phyloP scores from a whole-genome alignment of 306 rosid genomes.

The Lathyrus aphaca region DNA sequence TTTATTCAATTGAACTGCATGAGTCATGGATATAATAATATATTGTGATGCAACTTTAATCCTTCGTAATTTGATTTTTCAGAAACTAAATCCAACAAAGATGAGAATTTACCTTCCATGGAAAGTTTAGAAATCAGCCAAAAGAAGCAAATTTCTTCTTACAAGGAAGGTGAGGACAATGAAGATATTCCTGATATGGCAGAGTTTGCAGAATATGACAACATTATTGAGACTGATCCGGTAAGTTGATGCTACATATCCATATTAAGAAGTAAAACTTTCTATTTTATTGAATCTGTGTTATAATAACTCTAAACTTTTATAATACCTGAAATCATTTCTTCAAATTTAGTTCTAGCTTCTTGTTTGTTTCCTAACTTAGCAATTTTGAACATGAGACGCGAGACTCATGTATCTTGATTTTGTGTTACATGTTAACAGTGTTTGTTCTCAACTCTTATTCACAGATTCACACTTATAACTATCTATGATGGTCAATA shows the following conservation, averaged over 20 bases:
- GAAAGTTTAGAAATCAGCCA: slow-evolving; percentile 78
- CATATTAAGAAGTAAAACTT: too few species aligned
- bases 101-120: slow-evolving; percentile 82
- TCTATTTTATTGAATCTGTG: too few species aligned
- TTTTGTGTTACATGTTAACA: too few species aligned
- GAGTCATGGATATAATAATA: neutral
- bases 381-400: too few species aligned
- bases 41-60: slow-evolving; percentile 2
- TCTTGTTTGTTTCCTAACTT: too few species aligned
- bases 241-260: slow-evolving; percentile 48
- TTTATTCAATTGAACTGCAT: slow-evolving; percentile 30
- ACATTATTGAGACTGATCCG: slow-evolving; percentile 73
- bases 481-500: too few species aligned
- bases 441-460: too few species aligned
- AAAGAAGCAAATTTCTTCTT: slow-evolving; percentile 52
- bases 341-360: too few species aligned
- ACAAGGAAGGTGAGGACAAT: slow-evolving; percentile 71
- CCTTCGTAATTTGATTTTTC: slow-evolving; percentile 20
- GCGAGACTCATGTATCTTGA: too few species aligned
- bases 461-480: too few species aligned
- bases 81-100: slow-evolving; percentile 72
- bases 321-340: too few species aligned
- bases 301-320: too few species aligned
- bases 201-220: slow-evolving; percentile 77
- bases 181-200: slow-evolving; percentile 95